phyloP scores from a whole-genome alignment of 768 basidiomycete species.

The Daedaleopsis sinensis region DNA sequence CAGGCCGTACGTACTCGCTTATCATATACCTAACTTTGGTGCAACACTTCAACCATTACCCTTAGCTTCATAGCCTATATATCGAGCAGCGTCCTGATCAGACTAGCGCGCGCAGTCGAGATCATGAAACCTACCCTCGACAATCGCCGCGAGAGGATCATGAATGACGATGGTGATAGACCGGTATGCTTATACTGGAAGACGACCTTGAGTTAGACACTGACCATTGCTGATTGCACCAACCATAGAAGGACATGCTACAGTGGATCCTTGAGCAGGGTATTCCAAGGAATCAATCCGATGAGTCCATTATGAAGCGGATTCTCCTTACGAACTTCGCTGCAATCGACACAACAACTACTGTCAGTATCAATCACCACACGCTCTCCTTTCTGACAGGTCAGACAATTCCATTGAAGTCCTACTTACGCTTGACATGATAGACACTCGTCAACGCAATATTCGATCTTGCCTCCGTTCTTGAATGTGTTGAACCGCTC shows the following conservation, averaged over 20 bases:
- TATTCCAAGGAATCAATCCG: neutral
- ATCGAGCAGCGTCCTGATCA: neutral
- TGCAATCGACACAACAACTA: neutral
- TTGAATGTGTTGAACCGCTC: constrained; percentile 30
- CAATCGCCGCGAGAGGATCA: neutral
- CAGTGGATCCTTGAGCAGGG: neutral
- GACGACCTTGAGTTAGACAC: neutral
- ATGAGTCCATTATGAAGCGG: neutral
- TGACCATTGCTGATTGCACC: neutral
- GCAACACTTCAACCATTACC: neutral
- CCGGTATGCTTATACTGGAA: neutral
- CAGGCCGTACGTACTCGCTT: neutral
- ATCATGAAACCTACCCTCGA: neutral
- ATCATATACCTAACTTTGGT: too few relatives aligned
- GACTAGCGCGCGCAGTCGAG: neutral
- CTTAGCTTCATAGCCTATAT: neutral
- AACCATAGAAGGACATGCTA: neutral
- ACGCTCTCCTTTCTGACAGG: too few relatives aligned
- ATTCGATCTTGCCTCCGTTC: constrained; percentile 31
- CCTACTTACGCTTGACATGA: neutral
- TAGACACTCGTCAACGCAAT: constrained; percentile 33
- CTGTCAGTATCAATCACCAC: neutral
- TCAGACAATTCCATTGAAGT: too few relatives aligned
- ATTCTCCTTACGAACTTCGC: neutral
- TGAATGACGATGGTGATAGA: neutral